A percentile compares a stretch with the other conserved stretches of the same genome.
Evolutionary conservation across 2,329 filamentous ascomycete genomes (phyloP).

Genomic region (Epichloe typhina): DNA sequence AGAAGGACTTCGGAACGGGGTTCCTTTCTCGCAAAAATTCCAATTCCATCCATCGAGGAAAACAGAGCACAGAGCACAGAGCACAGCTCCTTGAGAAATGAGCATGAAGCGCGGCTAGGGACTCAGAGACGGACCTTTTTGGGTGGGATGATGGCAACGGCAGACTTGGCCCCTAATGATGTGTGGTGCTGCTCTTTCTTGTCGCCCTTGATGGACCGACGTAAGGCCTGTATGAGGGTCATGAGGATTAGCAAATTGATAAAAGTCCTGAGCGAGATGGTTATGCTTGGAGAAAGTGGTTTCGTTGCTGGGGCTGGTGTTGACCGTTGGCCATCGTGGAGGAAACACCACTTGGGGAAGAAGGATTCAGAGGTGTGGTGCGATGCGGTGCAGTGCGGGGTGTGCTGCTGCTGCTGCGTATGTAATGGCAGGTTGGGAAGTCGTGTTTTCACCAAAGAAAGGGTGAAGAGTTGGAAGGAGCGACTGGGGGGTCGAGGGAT

Average conservation of each 20-base stretch:
- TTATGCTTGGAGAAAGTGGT: not conserved
- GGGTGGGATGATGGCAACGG: slow-evolving; percentile 77
- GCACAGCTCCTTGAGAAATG: too few species aligned
- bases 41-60: too few species aligned
- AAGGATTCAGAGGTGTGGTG: not conserved
- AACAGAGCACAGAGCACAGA: too few species aligned
- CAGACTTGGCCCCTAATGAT: slow-evolving; percentile 71
- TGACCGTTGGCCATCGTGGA: not conserved
- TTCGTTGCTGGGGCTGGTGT: not conserved
- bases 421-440: not conserved
- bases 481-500: slow-evolving; percentile 2
- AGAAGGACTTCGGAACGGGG: too few species aligned
- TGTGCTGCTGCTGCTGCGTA: not conserved
- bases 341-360: not conserved
- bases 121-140: slow-evolving; percentile 59
- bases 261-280: not conserved
- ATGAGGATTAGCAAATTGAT: slow-evolving; percentile 26
- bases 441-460: not conserved
- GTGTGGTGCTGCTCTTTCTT: slow-evolving; percentile 60
- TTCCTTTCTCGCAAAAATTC: too few species aligned
- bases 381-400: not conserved
- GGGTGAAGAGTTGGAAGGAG: slow-evolving; percentile 8
- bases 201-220: slow-evolving; percentile 82
- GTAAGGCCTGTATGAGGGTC: slow-evolving; percentile 52
- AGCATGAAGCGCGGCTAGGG: not conserved